Percentiles rank a stretch among this genome's conserved stretches.
Evolutionary conservation across 306 rosid genomes (phyloP).

Genomic region (Quercus ilex): DNA sequence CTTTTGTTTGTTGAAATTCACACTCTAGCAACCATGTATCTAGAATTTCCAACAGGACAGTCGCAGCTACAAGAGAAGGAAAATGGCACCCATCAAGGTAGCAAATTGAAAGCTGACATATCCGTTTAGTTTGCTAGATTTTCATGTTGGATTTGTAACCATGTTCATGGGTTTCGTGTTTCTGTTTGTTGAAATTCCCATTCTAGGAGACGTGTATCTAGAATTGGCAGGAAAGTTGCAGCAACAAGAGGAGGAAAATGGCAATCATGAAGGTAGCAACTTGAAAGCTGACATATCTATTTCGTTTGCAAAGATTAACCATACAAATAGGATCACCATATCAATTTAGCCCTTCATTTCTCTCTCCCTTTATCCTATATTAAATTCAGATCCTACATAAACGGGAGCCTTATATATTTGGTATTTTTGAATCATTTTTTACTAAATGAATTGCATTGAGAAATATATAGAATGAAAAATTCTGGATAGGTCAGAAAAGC

Average conservation of each 20-base stretch:
- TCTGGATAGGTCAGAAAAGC: neutral
- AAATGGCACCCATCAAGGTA: conserved; percentile 19
- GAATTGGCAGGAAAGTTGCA: conserved; percentile 37
- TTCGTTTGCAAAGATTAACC: neutral
- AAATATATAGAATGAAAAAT: neutral
- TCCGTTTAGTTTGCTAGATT: neutral
- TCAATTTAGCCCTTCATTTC: neutral
- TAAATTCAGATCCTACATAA: too few species aligned
- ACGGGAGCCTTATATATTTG: too few species aligned
- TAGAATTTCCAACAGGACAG: conserved; percentile 34
- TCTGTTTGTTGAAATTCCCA: conserved; percentile 45
- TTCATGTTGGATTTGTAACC: too few species aligned
- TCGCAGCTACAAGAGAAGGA: conserved; percentile 32
- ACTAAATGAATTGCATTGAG: neutral
- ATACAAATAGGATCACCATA: neutral
- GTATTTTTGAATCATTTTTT: neutral
- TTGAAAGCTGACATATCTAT: neutral
- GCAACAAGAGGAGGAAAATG: conserved; percentile 31
- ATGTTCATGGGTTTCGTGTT: conserved; percentile 11
- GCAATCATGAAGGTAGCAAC: conserved; percentile 18
- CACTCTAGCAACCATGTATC: conserved; percentile 40
- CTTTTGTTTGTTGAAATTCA: conserved; percentile 50
- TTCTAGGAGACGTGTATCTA: conserved; percentile 42
- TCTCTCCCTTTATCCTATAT: neutral
- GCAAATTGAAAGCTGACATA: neutral